phyloP scores from a whole-genome alignment of 768 basidiomycete species.

The Clitopilus passeckerianus region DNA sequence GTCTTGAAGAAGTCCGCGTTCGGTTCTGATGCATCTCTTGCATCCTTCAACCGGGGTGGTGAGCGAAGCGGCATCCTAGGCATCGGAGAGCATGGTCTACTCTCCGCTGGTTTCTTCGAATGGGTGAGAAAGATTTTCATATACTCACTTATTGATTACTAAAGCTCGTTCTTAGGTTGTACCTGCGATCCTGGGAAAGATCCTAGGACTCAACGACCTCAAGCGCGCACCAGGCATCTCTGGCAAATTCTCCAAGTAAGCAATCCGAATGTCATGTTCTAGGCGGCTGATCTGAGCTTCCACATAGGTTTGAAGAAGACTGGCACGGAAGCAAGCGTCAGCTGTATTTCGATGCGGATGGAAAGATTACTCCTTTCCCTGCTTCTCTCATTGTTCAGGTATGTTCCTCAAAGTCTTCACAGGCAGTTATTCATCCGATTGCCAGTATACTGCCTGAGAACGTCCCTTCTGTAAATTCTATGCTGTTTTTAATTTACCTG shows the following conservation, averaged over 20 bases:
- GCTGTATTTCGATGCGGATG: constrained; percentile 28
- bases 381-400: constrained; percentile 38
- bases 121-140: constrained; percentile 17
- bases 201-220: constrained; percentile 40
- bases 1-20: constrained; percentile 17
- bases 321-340: constrained; percentile 24
- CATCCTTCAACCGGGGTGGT: constrained; percentile 16
- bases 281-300: background rate
- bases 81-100: constrained; percentile 23
- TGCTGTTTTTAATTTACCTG: no score
- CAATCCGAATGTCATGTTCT: background rate
- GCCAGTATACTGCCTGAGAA: no score
- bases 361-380: constrained; percentile 36
- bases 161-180: constrained; percentile 26
- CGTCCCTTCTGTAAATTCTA: background rate
- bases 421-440: no score
- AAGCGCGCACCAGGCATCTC: constrained; percentile 29
- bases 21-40: constrained; percentile 13
- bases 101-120: constrained; percentile 35
- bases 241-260: constrained; percentile 33
- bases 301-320: constrained; percentile 27
- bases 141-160: no score
- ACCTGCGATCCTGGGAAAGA: constrained; percentile 34
- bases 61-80: constrained; percentile 24
- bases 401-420: background rate